Conservation (phyloP, 768 basidiomycete species). For the Mycena pura region DNA sequence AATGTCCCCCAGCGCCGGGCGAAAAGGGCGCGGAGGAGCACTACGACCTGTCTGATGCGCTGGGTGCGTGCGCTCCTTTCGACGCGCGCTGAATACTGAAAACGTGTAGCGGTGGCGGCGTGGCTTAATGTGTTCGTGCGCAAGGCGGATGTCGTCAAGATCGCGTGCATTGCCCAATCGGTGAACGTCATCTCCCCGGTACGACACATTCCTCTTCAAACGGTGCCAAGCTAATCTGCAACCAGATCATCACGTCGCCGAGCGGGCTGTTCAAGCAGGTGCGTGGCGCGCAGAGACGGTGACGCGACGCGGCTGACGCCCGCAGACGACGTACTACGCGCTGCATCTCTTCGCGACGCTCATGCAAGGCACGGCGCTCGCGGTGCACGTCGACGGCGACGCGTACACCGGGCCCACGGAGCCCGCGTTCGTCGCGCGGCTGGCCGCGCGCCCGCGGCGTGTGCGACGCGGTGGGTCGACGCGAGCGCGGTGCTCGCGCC, state of each 20-base stretch:
- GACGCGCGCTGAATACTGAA: slow-evolving; percentile 3
- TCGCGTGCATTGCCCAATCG: slow-evolving; percentile 67
- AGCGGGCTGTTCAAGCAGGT: slow-evolving; percentile 45
- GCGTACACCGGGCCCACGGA: slow-evolving; percentile 54
- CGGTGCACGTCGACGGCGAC: slow-evolving; percentile 40
- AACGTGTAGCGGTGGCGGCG: slow-evolving; percentile 55
- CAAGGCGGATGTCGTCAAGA: slow-evolving; percentile 63
- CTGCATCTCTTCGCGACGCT: slow-evolving; percentile 60
- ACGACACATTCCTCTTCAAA: slow-evolving; percentile 1
- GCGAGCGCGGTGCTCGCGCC: slow-evolving; percentile 52
- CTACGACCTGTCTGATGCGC: slow-evolving; percentile 60
- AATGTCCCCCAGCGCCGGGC: slow-evolving; percentile 55
- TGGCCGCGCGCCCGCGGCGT: slow-evolving; percentile 40
- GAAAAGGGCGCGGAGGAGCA: slow-evolving; percentile 59
- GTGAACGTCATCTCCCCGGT: slow-evolving; percentile 58
- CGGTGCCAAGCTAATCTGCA: no score
- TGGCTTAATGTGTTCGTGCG: slow-evolving; percentile 70
- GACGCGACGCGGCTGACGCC: no score
- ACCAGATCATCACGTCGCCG: slow-evolving; percentile 53
- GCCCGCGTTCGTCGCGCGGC: slow-evolving; percentile 55
- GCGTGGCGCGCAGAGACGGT: not conserved
- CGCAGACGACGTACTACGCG: slow-evolving; percentile 57
- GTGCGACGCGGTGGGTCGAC: slow-evolving; percentile 53
- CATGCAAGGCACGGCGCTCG: slow-evolving; percentile 57
- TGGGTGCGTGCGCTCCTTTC: slow-evolving; percentile 35